These are phyloP conservation scores for Tricholoma sp. DNA, from an alignment of 768 basidiomycete genomes.

Conservation along the genomic window DNA sequence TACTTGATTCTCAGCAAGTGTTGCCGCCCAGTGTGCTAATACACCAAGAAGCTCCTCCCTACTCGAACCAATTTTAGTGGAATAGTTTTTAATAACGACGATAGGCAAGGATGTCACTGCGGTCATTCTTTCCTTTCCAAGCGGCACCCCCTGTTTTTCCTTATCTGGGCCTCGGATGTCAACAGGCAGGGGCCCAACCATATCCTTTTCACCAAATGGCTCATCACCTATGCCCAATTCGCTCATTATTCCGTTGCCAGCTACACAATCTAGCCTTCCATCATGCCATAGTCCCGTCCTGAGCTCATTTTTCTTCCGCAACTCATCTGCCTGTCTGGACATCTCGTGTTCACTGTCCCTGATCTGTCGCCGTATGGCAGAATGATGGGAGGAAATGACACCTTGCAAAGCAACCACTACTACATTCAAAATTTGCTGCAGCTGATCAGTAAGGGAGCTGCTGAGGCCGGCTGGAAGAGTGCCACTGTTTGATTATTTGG, in stretches of 20 bases:
- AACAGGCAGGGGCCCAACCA: neutral
- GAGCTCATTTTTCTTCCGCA: conserved; percentile 41
- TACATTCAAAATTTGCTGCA: conserved; percentile 80
- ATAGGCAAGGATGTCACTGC: conserved; percentile 69
- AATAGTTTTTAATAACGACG: conserved; percentile 81
- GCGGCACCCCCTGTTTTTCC: conserved; percentile 11
- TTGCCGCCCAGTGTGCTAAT: conserved; percentile 81
- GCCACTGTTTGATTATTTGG: neutral
- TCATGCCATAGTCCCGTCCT: conserved; percentile 77
- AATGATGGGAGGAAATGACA: conserved; percentile 48
- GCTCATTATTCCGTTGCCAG: conserved; percentile 82
- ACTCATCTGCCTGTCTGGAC: conserved; percentile 33
- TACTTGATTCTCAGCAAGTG: conserved; percentile 77
- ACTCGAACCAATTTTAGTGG: conserved; percentile 45
- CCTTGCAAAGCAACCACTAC: conserved; percentile 67
- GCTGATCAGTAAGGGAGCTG: conserved; percentile 72
- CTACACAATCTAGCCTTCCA: conserved; percentile 76
- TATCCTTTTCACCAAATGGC: conserved; percentile 29
- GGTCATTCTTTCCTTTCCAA: conserved; percentile 25
- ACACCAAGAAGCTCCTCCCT: conserved; percentile 72
- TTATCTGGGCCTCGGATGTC: conserved; percentile 11
- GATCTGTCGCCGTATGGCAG: conserved; percentile 34
- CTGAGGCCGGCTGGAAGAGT: conserved; percentile 69
- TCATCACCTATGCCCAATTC: conserved; percentile 87
- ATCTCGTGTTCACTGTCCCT: conserved; percentile 31